These are phyloP conservation scores for Aegilops longissima DNA, from an alignment of 176 grass and related monocot genomes.

Conservation along the genomic window DNA sequence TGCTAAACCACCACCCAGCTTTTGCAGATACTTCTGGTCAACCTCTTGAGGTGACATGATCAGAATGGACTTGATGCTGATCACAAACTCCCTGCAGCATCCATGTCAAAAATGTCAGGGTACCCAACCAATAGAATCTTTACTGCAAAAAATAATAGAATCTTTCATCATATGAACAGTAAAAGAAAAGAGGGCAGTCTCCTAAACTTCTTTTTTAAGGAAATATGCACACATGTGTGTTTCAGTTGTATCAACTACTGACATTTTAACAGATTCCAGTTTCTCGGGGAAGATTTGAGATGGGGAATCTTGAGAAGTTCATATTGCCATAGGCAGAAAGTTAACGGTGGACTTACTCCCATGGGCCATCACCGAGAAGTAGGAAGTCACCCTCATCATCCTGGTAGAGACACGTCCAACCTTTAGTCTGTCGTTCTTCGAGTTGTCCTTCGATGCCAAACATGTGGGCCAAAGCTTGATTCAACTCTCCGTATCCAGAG, in stretches of 20 bases:
- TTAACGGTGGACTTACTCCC: constrained; percentile 75
- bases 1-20: constrained; percentile 63
- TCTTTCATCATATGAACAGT: background rate
- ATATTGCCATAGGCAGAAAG: background rate
- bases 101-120: background rate
- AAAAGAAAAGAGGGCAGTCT: background rate
- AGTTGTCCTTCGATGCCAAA: constrained; percentile 98
- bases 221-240: background rate
- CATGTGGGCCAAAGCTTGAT: constrained; percentile 93
- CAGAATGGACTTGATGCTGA: constrained; percentile 77
- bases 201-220: no score
- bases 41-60: constrained; percentile 97
- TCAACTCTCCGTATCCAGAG: constrained; percentile 78
- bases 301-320: background rate
- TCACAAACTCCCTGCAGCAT: constrained; percentile 88
- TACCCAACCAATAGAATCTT: background rate
- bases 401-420: constrained; percentile 92
- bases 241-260: background rate
- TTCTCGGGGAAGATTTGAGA: background rate
- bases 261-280: no score
- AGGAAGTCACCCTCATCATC: constrained; percentile 94
- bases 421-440: constrained; percentile 81
- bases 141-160: background rate
- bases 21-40: no score
- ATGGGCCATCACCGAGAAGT: constrained; percentile 89